A percentile compares a stretch with the other conserved stretches of the same genome.
Evolutionary conservation across 2,329 filamentous ascomycete genomes (phyloP).

Genomic region (Daldinia eschscholtzii): DNA sequence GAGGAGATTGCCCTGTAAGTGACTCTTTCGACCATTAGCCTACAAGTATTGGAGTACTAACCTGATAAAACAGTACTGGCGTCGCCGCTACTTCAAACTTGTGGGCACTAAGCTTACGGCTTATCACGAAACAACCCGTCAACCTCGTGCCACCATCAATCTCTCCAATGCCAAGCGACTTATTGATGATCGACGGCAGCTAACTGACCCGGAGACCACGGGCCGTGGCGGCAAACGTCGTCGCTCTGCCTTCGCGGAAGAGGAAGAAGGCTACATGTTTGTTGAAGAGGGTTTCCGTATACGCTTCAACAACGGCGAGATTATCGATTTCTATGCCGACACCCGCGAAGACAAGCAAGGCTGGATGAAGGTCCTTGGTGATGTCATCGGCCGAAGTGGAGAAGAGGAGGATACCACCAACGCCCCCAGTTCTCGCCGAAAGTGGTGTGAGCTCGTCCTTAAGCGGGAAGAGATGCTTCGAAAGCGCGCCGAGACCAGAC

Average conservation of each 20-base stretch:
- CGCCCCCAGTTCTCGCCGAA: conserved; percentile 62
- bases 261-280: conserved; percentile 99
- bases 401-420: conserved; percentile 62
- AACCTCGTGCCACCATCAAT: conserved; percentile 97
- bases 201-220: conserved; percentile 86
- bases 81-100: conserved; percentile 96
- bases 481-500: conserved; percentile 64
- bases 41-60: conserved; percentile 53
- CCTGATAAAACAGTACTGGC: conserved; percentile 80
- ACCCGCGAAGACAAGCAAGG: conserved; percentile 87
- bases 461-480: conserved; percentile 72
- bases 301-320: conserved; percentile 96
- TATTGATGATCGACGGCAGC: conserved; percentile 88
- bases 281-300: conserved; percentile 99
- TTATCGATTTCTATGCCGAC: conserved; percentile 99
- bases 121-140: conserved; percentile 94
- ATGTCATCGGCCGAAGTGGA: conserved; percentile 72
- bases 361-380: conserved; percentile 91
- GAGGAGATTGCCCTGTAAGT: conserved; percentile 95
- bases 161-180: conserved; percentile 91
- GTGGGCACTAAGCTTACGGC: conserved; percentile 91
- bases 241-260: conserved; percentile 95
- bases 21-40: conserved; percentile 7
- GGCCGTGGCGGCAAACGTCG: conserved; percentile 83
- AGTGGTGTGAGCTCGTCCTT: conserved; percentile 77